phyloP scores from a whole-genome alignment of 208 protist species.

The Trypanosoma theileri region DNA sequence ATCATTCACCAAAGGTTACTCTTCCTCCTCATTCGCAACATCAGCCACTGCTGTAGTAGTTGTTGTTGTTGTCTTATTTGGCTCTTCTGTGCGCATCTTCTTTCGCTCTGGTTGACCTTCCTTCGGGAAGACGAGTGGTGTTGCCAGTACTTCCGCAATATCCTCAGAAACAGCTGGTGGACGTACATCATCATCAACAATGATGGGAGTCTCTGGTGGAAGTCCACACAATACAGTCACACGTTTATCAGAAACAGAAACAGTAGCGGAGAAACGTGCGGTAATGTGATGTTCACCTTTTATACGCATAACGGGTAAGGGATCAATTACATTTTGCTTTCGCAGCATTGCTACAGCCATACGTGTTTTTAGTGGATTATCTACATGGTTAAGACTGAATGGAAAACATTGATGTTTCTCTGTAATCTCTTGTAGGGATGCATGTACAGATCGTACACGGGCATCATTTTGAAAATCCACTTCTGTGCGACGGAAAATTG shows the following conservation, averaged over 20 bases:
- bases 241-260: conserved; percentile 67
- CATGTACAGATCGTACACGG: conserved; percentile 58
- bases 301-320: conserved; percentile 49
- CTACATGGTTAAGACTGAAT: conserved; percentile 70
- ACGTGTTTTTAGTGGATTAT: conserved; percentile 58
- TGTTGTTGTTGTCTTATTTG: conserved; percentile 8
- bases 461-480: conserved; percentile 58
- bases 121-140: conserved; percentile 49
- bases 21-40: conserved; percentile 7
- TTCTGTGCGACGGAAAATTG: conserved; percentile 69
- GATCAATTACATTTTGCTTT: conserved; percentile 66
- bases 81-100: conserved; percentile 35
- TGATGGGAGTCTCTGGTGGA: conserved; percentile 42
- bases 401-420: conserved; percentile 78
- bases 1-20: too few species aligned
- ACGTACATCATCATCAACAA: conserved; percentile 33
- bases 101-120: conserved; percentile 14
- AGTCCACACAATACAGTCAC: conserved; percentile 78
- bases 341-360: conserved; percentile 69
- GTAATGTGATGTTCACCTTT: conserved; percentile 64
- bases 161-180: conserved; percentile 34
- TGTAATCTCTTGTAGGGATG: conserved; percentile 62
- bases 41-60: neutral
- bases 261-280: conserved; percentile 77
- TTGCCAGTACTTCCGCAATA: conserved; percentile 39